phyloP scores from a whole-genome alignment of 176 grass and related monocot species.

The Musa itinerans region DNA sequence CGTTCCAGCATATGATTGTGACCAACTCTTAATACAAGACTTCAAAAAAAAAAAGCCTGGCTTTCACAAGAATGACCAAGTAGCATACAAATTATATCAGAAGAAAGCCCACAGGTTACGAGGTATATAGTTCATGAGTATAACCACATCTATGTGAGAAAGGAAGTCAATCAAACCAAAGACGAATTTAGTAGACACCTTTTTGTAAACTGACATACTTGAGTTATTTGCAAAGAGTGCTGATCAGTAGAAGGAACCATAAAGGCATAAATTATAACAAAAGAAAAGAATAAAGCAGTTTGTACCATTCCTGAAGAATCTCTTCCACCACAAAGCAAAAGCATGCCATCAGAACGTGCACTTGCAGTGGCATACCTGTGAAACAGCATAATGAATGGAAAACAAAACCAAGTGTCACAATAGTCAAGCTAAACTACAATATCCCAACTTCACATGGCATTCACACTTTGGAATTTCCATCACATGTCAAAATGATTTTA shows the following conservation, averaged over 20 bases:
- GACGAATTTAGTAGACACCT: background rate
- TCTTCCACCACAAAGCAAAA: conserved; percentile 97
- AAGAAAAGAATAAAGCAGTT: conserved; percentile 22
- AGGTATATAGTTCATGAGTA: background rate
- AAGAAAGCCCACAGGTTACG: background rate
- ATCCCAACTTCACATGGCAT: too few relatives aligned
- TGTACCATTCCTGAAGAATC: conserved; percentile 82
- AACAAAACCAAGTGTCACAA: background rate
- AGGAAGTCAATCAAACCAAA: background rate
- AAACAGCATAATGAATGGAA: background rate
- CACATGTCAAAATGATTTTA: too few relatives aligned
- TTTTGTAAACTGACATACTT: background rate
- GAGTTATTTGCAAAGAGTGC: background rate
- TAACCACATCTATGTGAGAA: background rate
- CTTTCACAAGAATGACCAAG: too few relatives aligned
- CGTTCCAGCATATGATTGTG: too few relatives aligned
- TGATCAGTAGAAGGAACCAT: background rate
- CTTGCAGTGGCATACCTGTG: conserved; percentile 94
- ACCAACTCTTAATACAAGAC: too few relatives aligned
- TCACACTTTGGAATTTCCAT: too few relatives aligned
- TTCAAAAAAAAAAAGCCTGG: too few relatives aligned
- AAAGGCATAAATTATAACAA: background rate
- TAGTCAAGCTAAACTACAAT: too few relatives aligned
- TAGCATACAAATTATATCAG: background rate
- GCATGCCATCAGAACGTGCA: conserved; percentile 95